Percentiles rank a stretch among this genome's conserved stretches.
Evolutionary conservation across 2,329 filamentous ascomycete species (phyloP).

Genomic region (Colletotrichum sp.): DNA sequence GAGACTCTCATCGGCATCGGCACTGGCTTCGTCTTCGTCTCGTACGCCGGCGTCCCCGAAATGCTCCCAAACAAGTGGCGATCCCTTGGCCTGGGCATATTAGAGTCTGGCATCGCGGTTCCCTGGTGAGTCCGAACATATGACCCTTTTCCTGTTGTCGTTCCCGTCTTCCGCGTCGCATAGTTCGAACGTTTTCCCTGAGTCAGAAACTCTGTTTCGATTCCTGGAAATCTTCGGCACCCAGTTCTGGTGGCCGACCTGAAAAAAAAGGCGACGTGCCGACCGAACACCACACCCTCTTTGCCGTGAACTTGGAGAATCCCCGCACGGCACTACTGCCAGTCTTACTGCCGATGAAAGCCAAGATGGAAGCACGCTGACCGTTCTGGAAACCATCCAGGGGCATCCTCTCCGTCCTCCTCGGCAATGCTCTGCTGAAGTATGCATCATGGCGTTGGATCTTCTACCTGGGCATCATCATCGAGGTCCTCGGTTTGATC

Average conservation of each 20-base stretch:
- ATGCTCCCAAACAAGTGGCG: conserved; percentile 39
- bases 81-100: conserved; percentile 15
- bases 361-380: neutral
- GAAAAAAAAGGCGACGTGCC: neutral
- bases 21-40: conserved; percentile 35
- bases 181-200: conserved; percentile 23
- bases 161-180: neutral
- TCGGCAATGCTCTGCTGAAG: conserved; percentile 30
- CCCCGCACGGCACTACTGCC: neutral
- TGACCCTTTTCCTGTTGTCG: neutral
- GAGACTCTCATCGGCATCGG: conserved; percentile 36
- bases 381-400: conserved; percentile 23
- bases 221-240: neutral
- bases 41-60: conserved; percentile 36
- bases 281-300: conserved; percentile 5
- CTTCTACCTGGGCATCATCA: conserved; percentile 31
- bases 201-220: neutral
- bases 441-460: conserved; percentile 33
- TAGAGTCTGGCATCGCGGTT: conserved; percentile 18
- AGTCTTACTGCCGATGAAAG: neutral
- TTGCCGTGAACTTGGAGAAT: neutral
- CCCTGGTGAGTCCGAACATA: conserved; percentile 22
- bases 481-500: conserved; percentile 25
- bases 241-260: neutral
- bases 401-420: conserved; percentile 27